A percentile compares a stretch with the other conserved stretches of the same genome.
Evolutionary conservation across 2,329 filamentous ascomycete species (phyloP).

Genomic region (Colletotrichum tofieldiae): DNA sequence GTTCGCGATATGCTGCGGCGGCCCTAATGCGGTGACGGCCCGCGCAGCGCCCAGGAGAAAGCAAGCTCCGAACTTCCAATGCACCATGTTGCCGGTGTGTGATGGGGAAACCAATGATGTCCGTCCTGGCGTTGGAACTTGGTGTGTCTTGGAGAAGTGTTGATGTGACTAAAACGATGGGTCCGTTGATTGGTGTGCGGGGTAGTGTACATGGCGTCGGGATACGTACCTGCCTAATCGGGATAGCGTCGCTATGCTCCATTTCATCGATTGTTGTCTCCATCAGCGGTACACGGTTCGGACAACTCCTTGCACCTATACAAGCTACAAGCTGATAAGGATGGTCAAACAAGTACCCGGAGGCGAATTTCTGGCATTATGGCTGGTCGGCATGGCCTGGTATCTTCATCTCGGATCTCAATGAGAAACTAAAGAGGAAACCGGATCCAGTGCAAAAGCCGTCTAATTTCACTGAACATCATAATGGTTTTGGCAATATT

Average conservation of each 20-base stretch:
- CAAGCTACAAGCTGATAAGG: no score
- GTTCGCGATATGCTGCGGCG: constrained; percentile 24
- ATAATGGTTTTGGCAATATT: no score
- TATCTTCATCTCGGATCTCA: no score
- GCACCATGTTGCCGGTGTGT: constrained; percentile 23
- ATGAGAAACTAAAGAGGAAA: no score
- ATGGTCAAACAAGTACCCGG: no score
- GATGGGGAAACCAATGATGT: constrained; percentile 29
- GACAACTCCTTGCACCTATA: no score
- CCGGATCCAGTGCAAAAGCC: no score
- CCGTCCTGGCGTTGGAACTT: constrained; percentile 11
- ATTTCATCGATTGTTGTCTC: not conserved
- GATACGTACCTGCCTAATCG: constrained; percentile 6
- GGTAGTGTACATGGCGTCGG: constrained; percentile 20
- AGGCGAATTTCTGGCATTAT: no score
- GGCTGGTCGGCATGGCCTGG: no score
- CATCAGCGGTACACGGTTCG: no score
- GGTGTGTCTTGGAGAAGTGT: constrained; percentile 19
- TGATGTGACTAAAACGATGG: constrained; percentile 38
- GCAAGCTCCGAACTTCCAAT: constrained; percentile 36
- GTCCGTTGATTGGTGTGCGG: constrained; percentile 25
- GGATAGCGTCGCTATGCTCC: not conserved
- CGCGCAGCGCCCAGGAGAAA: constrained; percentile 28
- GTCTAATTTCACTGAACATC: no score
- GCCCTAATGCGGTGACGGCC: constrained; percentile 20